Evolutionary conservation across 2,329 filamentous ascomycete genomes (phyloP).

Genomic region (Claviceps quebecensis): DNA sequence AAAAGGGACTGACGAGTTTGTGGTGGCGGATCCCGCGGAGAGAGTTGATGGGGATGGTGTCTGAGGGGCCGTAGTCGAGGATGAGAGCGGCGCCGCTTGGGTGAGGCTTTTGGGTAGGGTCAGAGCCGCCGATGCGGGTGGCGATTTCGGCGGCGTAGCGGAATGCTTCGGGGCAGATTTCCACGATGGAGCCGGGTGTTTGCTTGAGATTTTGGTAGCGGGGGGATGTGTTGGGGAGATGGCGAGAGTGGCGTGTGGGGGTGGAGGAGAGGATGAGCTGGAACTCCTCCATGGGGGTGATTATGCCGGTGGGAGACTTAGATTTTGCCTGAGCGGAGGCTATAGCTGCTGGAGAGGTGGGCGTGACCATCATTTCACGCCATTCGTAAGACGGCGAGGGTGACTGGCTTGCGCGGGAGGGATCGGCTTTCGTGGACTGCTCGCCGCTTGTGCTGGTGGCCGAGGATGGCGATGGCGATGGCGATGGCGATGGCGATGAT

Average conservation of each 20-base stretch:
- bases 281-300: constrained; percentile 56
- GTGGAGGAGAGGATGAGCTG: constrained; percentile 64
- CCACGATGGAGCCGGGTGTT: constrained; percentile 57
- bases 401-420: neutral
- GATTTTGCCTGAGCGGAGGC: constrained; percentile 41
- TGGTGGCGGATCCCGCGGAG: constrained; percentile 79
- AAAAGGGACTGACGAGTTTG: constrained; percentile 63
- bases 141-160: constrained; percentile 74
- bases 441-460: neutral
- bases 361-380: constrained; percentile 69
- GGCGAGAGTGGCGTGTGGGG: constrained; percentile 68
- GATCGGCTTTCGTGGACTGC: neutral
- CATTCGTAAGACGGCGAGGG: constrained; percentile 40
- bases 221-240: constrained; percentile 68
- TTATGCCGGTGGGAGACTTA: constrained; percentile 26
- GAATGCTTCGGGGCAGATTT: constrained; percentile 78
- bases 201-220: constrained; percentile 66
- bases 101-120: constrained; percentile 36
- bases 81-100: constrained; percentile 84
- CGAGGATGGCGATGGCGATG: constrained; percentile 11
- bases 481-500: constrained; percentile 12
- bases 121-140: constrained; percentile 61
- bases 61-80: constrained; percentile 78
- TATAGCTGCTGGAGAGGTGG: constrained; percentile 41
- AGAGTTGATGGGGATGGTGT: constrained; percentile 72